Evolutionary conservation across 176 grass and related monocot species (phyloP), one percentile per base, ranked within the genome.

Genomic region (Eremochloa ophiuroides): DNA sequence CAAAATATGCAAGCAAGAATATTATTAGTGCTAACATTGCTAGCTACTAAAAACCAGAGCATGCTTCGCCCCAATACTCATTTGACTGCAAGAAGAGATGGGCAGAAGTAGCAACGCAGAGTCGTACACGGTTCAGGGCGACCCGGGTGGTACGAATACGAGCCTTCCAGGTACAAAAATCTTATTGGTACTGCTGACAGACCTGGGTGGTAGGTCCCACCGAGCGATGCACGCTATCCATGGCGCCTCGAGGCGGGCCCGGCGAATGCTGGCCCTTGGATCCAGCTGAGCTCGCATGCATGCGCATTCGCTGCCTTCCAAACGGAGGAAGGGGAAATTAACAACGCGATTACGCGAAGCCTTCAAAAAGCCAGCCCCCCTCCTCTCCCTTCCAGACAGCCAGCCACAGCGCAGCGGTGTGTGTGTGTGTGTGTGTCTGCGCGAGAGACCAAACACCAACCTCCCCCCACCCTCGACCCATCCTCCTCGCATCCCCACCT

Each of bases 361-460:
- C 87, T 89, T 89, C 87, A 89, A 89, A 88, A 89, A 62, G 76
- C 69, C 82, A 41, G 59, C 30, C 50, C 47, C 78, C 62, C 66
- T 26, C 63, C 74, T 26, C 74, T 51, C 67, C 51, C 20, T 51
- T 76, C 30, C 82, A 69, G 75, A 61, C 81, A 89, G 69, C 68
- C 87, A 75, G 73, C 51, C 73, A 76, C 79, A 81, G 66, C 79
- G 66, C 80, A 88, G 85, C 51, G 85, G 72, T 37, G 82, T 66
- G 62, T 53, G 70, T 79, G 70, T 79, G 60, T 76, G 85, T 35
- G 60, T 81, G 85, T 82, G 85, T 75, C 60, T 82, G 86, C 67
- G 37, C 69, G 76, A 66, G 82, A 84, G 81, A 89, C 87, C 81
- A 80, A 75, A 84, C 86, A 89, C 76, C 87, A 89, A 80, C 82